phyloP scores from a whole-genome alignment of 805 yeast species.

The Candida arabinofermentans region DNA sequence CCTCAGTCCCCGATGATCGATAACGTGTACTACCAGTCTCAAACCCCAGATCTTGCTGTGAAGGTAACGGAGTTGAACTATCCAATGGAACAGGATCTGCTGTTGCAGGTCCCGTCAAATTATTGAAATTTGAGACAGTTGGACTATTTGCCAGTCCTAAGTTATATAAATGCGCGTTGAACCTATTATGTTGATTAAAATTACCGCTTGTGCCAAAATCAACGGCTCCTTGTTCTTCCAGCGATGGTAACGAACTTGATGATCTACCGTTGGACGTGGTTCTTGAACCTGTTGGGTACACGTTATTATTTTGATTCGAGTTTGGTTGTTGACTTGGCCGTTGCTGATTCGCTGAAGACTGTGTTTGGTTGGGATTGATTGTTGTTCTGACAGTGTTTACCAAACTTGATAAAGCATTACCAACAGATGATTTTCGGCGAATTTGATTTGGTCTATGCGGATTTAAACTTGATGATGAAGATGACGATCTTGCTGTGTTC shows the following conservation, averaged over 20 bases:
- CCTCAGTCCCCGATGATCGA: slow-evolving; percentile 2
- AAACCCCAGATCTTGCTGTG: not conserved
- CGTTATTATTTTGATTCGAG: slow-evolving; percentile 1
- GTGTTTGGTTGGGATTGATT: slow-evolving; percentile 5
- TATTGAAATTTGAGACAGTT: slow-evolving; percentile 26
- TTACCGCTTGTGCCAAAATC: not conserved
- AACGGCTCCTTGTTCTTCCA: slow-evolving; percentile 4
- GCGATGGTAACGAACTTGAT: slow-evolving; percentile 12
- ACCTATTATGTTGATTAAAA: slow-evolving; percentile 21
- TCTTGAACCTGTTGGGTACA: slow-evolving; percentile 5
- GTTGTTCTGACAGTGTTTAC: slow-evolving; percentile 26
- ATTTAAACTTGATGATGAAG: slow-evolving; percentile 15
- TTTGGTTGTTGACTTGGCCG: slow-evolving; percentile 1
- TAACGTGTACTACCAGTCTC: not conserved
- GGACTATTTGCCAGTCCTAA: slow-evolving; percentile 26
- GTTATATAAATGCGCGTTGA: slow-evolving; percentile 25
- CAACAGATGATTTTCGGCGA: slow-evolving; percentile 27
- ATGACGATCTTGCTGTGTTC: slow-evolving; percentile 19
- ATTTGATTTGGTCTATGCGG: slow-evolving; percentile 13
- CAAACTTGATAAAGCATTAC: slow-evolving; percentile 23
- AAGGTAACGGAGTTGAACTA: slow-evolving; percentile 12
- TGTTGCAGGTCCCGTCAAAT: slow-evolving; percentile 6
- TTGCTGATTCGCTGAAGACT: not conserved
- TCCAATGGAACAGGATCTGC: slow-evolving; percentile 12
- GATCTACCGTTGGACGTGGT: slow-evolving; percentile 11